These are phyloP conservation scores for Quaeritorhiza haematococci DNA, from an alignment of 371 early-diverging fungal genomes.

Conservation along the genomic window DNA sequence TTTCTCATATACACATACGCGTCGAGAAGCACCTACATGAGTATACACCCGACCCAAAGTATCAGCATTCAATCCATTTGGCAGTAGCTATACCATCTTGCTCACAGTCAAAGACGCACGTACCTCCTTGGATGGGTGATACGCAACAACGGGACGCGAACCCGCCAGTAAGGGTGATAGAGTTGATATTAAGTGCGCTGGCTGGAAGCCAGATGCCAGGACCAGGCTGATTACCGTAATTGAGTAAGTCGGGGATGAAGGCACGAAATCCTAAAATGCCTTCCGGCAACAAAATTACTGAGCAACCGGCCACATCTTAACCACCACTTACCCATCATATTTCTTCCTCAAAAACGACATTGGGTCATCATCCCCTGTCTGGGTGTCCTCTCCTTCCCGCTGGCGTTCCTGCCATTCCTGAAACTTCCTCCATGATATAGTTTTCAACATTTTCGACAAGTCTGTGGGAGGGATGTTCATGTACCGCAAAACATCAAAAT, in stretches of 20 bases:
- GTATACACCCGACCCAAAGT: not conserved
- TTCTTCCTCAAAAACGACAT: too few species aligned
- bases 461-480: conserved; percentile 69
- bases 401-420: too few species aligned
- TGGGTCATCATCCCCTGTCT: too few species aligned
- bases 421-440: conserved; percentile 61
- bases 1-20: conserved; percentile 67
- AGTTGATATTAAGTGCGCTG: conserved; percentile 61
- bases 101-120: not conserved
- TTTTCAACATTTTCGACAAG: conserved; percentile 48
- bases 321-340: too few species aligned
- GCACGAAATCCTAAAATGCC: too few species aligned
- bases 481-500: conserved; percentile 72
- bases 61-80: not conserved
- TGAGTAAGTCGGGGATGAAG: too few species aligned
- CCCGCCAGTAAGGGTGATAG: conserved; percentile 67
- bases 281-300: too few species aligned
- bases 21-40: conserved; percentile 48
- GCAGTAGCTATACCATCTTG: not conserved
- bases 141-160: conserved; percentile 81
- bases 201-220: conserved; percentile 71
- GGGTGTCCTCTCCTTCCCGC: too few species aligned
- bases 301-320: too few species aligned
- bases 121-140: conserved; percentile 76
- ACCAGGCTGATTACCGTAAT: too few species aligned